Percentiles rank a stretch among this genome's conserved stretches.
Evolutionary conservation across 106 monocot species (phyloP).

Genomic region (Allium fistulosum): DNA sequence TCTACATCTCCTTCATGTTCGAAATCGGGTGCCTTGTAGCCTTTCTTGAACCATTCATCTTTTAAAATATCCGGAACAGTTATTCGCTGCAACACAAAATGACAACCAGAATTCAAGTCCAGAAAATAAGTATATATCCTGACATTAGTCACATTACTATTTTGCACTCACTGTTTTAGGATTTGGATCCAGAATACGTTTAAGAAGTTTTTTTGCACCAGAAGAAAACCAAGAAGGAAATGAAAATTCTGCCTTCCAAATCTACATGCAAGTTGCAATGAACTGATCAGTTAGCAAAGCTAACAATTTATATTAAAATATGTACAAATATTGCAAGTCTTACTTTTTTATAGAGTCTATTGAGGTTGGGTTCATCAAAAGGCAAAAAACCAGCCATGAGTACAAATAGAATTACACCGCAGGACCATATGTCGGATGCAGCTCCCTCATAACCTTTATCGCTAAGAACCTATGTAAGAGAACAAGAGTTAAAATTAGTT

Average conservation of each 20-base stretch:
- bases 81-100: conserved; percentile 41
- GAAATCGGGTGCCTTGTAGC: conserved; percentile 62
- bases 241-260: conserved; percentile 54
- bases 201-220: conserved; percentile 69
- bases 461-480: conserved; percentile 53
- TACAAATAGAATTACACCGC: conserved; percentile 93
- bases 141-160: too few species aligned
- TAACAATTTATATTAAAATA: not conserved
- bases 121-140: not conserved
- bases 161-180: conserved; percentile 50
- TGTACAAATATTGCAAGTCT: not conserved
- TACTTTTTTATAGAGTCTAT: conserved; percentile 62
- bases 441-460: conserved; percentile 86
- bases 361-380: conserved; percentile 65
- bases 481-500: not conserved
- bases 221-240: conserved; percentile 72
- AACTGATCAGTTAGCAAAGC: too few species aligned
- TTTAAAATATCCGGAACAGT: conserved; percentile 63
- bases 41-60: conserved; percentile 88
- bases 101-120: not conserved
- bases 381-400: conserved; percentile 90
- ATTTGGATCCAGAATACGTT: conserved; percentile 75
- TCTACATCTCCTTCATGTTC: conserved; percentile 41
- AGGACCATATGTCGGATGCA: conserved; percentile 87
- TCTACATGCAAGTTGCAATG: conserved; percentile 32